Evolutionary conservation across 345 rosid species (phyloP).

Genomic region (Citrus trifoliata): DNA sequence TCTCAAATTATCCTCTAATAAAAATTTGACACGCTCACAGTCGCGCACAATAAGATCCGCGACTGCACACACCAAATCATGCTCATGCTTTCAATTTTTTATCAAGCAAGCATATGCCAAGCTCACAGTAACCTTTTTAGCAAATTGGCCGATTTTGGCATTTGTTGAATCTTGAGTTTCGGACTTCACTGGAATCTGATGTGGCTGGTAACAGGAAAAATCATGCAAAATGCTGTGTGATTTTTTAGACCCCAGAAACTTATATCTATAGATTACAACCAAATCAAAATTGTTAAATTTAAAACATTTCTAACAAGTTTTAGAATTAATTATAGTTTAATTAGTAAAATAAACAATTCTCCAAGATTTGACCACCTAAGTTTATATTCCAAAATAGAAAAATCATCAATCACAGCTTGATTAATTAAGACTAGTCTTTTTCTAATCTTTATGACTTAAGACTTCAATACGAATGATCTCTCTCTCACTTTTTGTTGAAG

Average conservation of each 20-base stretch:
- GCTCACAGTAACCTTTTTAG: background rate
- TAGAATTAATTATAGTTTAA: background rate
- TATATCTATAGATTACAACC: background rate
- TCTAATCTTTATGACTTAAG: background rate
- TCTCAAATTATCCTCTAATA: too few species aligned
- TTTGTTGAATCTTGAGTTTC: background rate
- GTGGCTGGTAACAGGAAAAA: background rate
- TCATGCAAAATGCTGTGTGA: background rate
- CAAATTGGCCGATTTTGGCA: background rate
- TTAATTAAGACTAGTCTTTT: background rate
- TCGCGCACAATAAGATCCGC: too few species aligned
- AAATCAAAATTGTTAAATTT: background rate
- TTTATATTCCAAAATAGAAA: background rate
- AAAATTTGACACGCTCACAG: too few species aligned
- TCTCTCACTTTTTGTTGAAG: background rate
- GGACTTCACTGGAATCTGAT: background rate
- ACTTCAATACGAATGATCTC: background rate
- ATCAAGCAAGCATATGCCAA: background rate
- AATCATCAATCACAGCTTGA: background rate
- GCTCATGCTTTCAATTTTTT: background rate
- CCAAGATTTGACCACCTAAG: background rate
- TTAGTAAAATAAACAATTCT: background rate
- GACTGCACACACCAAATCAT: too few species aligned
- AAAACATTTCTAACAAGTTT: background rate
- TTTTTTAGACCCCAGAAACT: background rate